Conservation (phyloP, 1,139 yeast genomes). For the Magnusiomyces paraingens region DNA sequence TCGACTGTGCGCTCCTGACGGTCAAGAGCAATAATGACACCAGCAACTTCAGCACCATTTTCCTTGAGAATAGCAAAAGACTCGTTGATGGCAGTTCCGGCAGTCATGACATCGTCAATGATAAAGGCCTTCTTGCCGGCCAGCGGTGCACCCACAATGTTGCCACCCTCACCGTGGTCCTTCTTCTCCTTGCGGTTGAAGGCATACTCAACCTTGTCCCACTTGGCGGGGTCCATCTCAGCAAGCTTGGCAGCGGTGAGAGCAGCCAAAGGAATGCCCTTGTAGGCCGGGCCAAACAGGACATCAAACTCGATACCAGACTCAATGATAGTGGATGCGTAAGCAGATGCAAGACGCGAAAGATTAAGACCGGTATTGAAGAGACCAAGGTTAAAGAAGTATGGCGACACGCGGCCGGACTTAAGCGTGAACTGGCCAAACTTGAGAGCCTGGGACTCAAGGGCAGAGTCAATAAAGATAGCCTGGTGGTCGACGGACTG, state of each 20-base stretch:
- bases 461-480: conserved; percentile 70
- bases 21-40: conserved; percentile 85
- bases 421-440: conserved; percentile 87
- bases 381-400: conserved; percentile 89
- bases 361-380: conserved; percentile 76
- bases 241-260: conserved; percentile 87
- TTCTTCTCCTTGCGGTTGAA: conserved; percentile 65
- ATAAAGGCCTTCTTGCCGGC: conserved; percentile 67
- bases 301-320: conserved; percentile 82
- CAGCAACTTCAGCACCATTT: conserved; percentile 71
- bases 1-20: conserved; percentile 84
- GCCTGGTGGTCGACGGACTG: conserved; percentile 42
- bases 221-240: conserved; percentile 52
- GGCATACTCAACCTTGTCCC: conserved; percentile 33
- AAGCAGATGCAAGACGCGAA: conserved; percentile 75
- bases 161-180: conserved; percentile 98
- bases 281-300: conserved; percentile 95
- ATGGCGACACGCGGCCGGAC: conserved; percentile 92
- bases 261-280: conserved; percentile 94
- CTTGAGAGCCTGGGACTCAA: conserved; percentile 71
- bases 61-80: conserved; percentile 72
- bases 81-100: conserved; percentile 96
- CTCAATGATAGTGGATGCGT: conserved; percentile 79
- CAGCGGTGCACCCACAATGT: conserved; percentile 78
- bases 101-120: conserved; percentile 96